Base-by-base conservation (phyloP, 1,139 yeast species). In the Geotrichum phurueaensis region DNA sequence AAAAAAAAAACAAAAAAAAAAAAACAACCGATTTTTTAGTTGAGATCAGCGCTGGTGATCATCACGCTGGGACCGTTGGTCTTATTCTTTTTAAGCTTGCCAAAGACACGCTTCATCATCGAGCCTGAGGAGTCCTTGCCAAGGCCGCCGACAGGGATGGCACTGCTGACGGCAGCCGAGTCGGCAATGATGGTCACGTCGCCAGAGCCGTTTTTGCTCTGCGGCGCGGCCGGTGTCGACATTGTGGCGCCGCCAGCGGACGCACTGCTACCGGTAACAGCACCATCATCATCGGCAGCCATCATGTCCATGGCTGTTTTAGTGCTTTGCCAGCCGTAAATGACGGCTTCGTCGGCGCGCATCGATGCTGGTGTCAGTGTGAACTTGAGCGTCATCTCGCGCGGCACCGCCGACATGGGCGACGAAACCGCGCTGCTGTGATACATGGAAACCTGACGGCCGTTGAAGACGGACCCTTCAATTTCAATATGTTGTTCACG, bases 331-430 rank as follows among this genome's bases (percentile, higher is more conserved):
- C 73, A 71, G 52, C 73, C 73, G 53, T 71, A 71, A 22, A 71
- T 62, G 23, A 66, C 61, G 47, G 68, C 69, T 56, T 71, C 73
- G 51, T 68, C 70, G 1, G 70, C 73, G 13, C 73, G 66, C 73
- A 71, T 71, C 0, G 69, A 62, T 1, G 71, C 65, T 3, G 74
- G 74, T 23, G 72, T 68, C 22, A 71, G 64, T 20, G 74, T 71
- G 54, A 71, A 64, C 57, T 69, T 70, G 53, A 71, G 68, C 3
- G 73, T 70, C 71, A 68, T 68, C 51, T 70, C 73, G 1, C 73
- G 64, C 4, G 67, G 67, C 1, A 57, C 62, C 13, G 62, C 60
- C 5, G 64, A 50, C 54, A 55, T 50, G 23, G 58, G 58, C 29
- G 58, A 55, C 13, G 50, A 23, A 5, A 55, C 33, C 2, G 27